Evolutionary conservation across 2,329 filamentous ascomycete species (phyloP).

Genomic region (Phialophora tarda): DNA sequence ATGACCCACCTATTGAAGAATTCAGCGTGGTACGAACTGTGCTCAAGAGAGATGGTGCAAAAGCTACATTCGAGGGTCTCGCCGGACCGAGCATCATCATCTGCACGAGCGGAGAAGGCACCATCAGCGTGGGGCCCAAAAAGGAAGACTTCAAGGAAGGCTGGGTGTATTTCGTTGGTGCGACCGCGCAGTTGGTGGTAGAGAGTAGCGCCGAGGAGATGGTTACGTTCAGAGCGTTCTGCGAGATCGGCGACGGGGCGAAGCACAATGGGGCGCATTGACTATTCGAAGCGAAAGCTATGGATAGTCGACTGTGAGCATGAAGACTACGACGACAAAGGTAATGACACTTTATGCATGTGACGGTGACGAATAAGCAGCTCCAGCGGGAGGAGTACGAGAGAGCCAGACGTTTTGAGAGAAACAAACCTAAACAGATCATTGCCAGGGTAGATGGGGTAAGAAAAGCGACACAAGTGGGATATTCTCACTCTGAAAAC

Average conservation of each 20-base stretch:
- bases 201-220: slow-evolving; percentile 74
- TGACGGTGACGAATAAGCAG: not conserved
- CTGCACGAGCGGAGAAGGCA: slow-evolving; percentile 82
- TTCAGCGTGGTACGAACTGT: slow-evolving; percentile 87
- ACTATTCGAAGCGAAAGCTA: slow-evolving; percentile 20
- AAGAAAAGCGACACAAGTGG: not conserved
- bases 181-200: slow-evolving; percentile 80
- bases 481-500: not conserved
- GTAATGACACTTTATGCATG: not conserved
- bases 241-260: slow-evolving; percentile 68
- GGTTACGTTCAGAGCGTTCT: slow-evolving; percentile 91
- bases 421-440: not conserved
- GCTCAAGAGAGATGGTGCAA: slow-evolving; percentile 71
- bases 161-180: slow-evolving; percentile 82
- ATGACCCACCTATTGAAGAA: slow-evolving; percentile 95
- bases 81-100: slow-evolving; percentile 91
- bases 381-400: not conserved
- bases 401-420: not conserved
- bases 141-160: slow-evolving; percentile 74
- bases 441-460: not conserved
- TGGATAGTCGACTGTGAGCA: not conserved
- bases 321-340: not conserved
- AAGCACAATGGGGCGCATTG: slow-evolving; percentile 41
- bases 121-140: slow-evolving; percentile 83
- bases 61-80: slow-evolving; percentile 85